Evolutionary conservation across 306 rosid genomes (phyloP).

Genomic region (Sechiopsis laciniata): DNA sequence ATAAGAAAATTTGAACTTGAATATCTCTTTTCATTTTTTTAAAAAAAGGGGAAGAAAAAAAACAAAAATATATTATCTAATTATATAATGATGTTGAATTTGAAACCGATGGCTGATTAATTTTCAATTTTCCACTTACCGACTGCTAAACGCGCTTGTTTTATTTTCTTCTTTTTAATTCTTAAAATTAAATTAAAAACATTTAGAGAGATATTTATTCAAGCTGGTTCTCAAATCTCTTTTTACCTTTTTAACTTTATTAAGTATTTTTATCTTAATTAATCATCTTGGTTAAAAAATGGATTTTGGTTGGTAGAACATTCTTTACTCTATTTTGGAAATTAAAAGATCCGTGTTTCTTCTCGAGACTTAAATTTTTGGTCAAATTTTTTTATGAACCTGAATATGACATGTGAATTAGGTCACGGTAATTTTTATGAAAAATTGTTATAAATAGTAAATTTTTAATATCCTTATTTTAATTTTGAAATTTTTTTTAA

Average conservation of each 20-base stretch:
- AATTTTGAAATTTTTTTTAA: no score
- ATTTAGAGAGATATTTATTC: neutral
- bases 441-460: no score
- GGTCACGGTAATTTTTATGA: no score
- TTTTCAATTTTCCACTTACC: constrained; percentile 15
- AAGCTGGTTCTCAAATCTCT: neutral
- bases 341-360: no score
- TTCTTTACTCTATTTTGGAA: no score
- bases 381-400: no score
- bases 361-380: no score
- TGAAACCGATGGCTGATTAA: neutral
- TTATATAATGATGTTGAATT: constrained; percentile 6
- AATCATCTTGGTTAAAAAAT: no score
- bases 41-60: neutral
- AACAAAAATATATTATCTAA: neutral
- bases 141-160: constrained; percentile 10
- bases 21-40: neutral
- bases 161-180: neutral
- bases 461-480: no score
- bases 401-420: no score
- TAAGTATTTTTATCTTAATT: no score
- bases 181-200: neutral
- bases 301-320: no score
- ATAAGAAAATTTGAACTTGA: neutral
- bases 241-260: neutral